Evolutionary conservation across 2,329 filamentous ascomycete genomes (phyloP), one percentile per base, ranked within the genome.

Genomic region (Ceratocystis diversiconidia): DNA sequence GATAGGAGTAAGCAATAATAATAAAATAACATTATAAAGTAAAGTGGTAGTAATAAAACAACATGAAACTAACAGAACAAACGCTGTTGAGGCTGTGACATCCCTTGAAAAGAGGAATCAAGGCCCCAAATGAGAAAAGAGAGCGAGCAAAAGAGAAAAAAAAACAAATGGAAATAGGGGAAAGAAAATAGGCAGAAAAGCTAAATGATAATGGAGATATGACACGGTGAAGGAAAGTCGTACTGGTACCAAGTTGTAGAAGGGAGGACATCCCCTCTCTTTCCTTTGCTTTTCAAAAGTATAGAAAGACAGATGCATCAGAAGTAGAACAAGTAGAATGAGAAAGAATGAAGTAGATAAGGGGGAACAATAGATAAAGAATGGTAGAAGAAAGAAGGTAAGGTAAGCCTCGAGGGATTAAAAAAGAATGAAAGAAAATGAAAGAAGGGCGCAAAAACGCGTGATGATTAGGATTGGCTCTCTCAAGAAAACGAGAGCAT

Each of bases 361-460:
- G 59, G 32, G 28, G 46, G 28, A 46, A 46, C 22, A 41, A 55
- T 15, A 32, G 10, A 15, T 19, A 15, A 32, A 63, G 43, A 44
- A 28, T 3, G 55, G n/a, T 17, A 61, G 44, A 60, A 32, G 22
- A 46, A 32, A 19, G 15, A 62, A 41, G 36, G 36, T 5, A 41
- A 41, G 10, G 10, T 41, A 41, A 41, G 36, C 10, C 44, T 55
- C n/a, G 28, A 17, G 30, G 17, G 10, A 30, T 52, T 41, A 61
- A 43, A 15, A 55, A 44, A n/a, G 19, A 60, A 48, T 30, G 6
- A 43, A 64, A 52, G 36, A 59, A 64, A 59, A 67, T 60, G 62
- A 50, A 66, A 43, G 30, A 64, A 43, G 10, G 44, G 25, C 50
- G 30, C 62, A 61, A 67, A 46, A 65, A 43, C 30, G 61, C 46